Evolutionary conservation across 2,329 filamentous ascomycete genomes (phyloP).

Genomic region (Harringtonia lauricola): DNA sequence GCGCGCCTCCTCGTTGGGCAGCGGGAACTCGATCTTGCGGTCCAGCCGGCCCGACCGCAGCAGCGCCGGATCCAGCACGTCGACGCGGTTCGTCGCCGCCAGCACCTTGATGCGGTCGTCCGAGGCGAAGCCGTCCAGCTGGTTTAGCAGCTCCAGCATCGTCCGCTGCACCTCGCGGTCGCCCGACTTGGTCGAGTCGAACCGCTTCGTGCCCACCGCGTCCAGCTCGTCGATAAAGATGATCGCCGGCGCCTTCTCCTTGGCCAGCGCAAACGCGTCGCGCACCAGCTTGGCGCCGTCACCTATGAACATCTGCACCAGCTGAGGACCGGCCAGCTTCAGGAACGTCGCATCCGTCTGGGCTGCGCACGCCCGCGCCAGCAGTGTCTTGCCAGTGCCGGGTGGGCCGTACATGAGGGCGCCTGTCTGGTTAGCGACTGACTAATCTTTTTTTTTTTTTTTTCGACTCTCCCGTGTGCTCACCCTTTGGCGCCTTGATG

Average conservation of each 20-base stretch:
- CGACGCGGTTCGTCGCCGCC: slow-evolving; percentile 87
- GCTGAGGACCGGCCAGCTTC: slow-evolving; percentile 92
- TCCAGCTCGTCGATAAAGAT: slow-evolving; percentile 99
- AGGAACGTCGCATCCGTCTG: slow-evolving; percentile 98
- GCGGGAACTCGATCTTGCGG: slow-evolving; percentile 94
- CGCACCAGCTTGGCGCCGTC: slow-evolving; percentile 96
- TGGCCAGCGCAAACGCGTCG: slow-evolving; percentile 93
- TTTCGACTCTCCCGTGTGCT: background rate
- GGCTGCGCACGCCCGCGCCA: slow-evolving; percentile 90
- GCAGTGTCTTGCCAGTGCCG: slow-evolving; percentile 80
- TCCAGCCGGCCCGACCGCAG: slow-evolving; percentile 87
- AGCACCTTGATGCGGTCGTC: slow-evolving; percentile 96
- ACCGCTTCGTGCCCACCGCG: slow-evolving; percentile 96
- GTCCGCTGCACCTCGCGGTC: slow-evolving; percentile 97
- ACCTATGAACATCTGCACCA: slow-evolving; percentile 99
- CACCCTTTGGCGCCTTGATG: slow-evolving; percentile 98
- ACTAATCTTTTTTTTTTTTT: background rate
- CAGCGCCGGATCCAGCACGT: slow-evolving; percentile 84
- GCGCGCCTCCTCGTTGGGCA: slow-evolving; percentile 94
- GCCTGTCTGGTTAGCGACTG: slow-evolving; percentile 38
- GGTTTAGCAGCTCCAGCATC: slow-evolving; percentile 97
- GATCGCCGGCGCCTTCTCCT: slow-evolving; percentile 97
- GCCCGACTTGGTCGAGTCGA: slow-evolving; percentile 96
- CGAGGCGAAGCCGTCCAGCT: slow-evolving; percentile 94
- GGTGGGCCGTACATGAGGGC: slow-evolving; percentile 96